phyloP scores from a whole-genome alignment of 2,329 filamentous ascomycete genomes.

The Davidsoniella eucalypti region DNA sequence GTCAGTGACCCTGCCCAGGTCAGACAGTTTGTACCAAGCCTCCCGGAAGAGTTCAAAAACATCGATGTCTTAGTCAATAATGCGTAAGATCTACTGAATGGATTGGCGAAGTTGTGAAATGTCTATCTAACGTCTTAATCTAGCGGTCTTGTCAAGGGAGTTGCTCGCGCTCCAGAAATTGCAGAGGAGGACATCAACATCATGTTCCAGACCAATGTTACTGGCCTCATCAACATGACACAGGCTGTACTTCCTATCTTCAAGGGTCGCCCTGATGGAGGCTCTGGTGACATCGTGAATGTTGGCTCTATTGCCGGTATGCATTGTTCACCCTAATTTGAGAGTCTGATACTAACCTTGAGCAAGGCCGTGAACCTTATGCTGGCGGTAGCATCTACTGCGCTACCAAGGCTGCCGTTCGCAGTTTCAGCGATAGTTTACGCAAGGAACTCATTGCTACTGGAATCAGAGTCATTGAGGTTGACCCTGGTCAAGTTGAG shows the following conservation, averaged over 20 bases:
- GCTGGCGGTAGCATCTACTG: slow-evolving; percentile 81
- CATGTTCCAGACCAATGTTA: slow-evolving; percentile 92
- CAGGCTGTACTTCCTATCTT: slow-evolving; percentile 77
- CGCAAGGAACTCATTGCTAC: slow-evolving; percentile 70
- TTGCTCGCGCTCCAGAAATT: slow-evolving; percentile 75
- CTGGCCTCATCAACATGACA: slow-evolving; percentile 89
- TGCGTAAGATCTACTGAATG: slow-evolving; percentile 44
- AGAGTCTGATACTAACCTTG: neutral
- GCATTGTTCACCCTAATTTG: neutral
- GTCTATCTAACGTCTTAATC: slow-evolving; percentile 12
- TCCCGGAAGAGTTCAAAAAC: slow-evolving; percentile 70
- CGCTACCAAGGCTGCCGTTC: slow-evolving; percentile 77
- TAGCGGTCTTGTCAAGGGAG: slow-evolving; percentile 76
- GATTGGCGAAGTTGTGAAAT: neutral
- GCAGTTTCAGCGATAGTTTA: slow-evolving; percentile 67
- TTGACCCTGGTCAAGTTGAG: slow-evolving; percentile 87
- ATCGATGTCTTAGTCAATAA: slow-evolving; percentile 92
- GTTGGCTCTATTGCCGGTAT: slow-evolving; percentile 73
- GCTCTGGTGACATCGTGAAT: slow-evolving; percentile 86
- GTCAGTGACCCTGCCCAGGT: slow-evolving; percentile 68
- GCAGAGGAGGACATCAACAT: slow-evolving; percentile 61
- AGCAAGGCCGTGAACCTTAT: slow-evolving; percentile 58
- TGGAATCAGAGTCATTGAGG: slow-evolving; percentile 66
- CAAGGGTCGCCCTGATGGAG: slow-evolving; percentile 57
- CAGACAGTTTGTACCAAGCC: slow-evolving; percentile 47